Evolutionary conservation across 2,329 filamentous ascomycete species (phyloP).

Genomic region (Ophiocordyceps camponoti-floridani): DNA sequence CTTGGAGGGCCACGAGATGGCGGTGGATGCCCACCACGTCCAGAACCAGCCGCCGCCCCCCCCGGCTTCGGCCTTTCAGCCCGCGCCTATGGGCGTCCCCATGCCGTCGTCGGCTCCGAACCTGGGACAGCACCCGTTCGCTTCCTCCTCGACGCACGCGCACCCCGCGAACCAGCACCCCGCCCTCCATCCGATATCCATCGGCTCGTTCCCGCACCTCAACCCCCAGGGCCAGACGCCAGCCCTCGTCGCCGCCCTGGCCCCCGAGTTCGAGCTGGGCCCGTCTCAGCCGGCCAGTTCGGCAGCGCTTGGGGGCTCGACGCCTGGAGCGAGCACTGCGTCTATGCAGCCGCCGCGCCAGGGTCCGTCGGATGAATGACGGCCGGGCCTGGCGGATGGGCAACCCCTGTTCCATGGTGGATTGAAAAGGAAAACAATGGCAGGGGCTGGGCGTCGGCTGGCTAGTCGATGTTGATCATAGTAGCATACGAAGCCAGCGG

Average conservation of each 20-base stretch:
- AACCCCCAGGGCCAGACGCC: conserved; percentile 7
- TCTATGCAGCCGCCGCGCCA: conserved; percentile 12
- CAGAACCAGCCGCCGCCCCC: conserved; percentile 6
- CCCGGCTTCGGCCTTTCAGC: conserved; percentile 1
- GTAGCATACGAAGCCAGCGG: too few species aligned
- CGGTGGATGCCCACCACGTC: conserved; percentile 13
- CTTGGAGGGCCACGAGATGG: conserved; percentile 20
- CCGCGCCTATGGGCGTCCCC: conserved; percentile 8
- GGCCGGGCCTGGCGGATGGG: too few species aligned
- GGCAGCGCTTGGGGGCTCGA: conserved; percentile 7
- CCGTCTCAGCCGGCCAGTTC: conserved; percentile 7
- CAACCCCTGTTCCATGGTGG: too few species aligned
- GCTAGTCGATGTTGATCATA: too few species aligned
- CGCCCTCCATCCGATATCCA: conserved; percentile 4
- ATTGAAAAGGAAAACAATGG: too few species aligned
- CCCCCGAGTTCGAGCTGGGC: conserved; percentile 6
- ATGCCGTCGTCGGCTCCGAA: conserved; percentile 11
- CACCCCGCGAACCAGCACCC: conserved; percentile 6
- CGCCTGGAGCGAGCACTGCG: conserved; percentile 18
- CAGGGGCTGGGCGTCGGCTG: too few species aligned
- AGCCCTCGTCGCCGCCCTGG: conserved; percentile 13
- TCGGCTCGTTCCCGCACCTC: conserved; percentile 6
- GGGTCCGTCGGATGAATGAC: conserved; percentile 1
- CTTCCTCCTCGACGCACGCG: conserved; percentile 4
- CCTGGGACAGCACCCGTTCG: conserved; percentile 8